A percentile compares a stretch with the other conserved stretches of the same genome.
These are phyloP conservation scores for Seiridium cupressi DNA, from an alignment of 2,329 filamentous ascomycete genomes.

Conservation along the genomic window DNA sequence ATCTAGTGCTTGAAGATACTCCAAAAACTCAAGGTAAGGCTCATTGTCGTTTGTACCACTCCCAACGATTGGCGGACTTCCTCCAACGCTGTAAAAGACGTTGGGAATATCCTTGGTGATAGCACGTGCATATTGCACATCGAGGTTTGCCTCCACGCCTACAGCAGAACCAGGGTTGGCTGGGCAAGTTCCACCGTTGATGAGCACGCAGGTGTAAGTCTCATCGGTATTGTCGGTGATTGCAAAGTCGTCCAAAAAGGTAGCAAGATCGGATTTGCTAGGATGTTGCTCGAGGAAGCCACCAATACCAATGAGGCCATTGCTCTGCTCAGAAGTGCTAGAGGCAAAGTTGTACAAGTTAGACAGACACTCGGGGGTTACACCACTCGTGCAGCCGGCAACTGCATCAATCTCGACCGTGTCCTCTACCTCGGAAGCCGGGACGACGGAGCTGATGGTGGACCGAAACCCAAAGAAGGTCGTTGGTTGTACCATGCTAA, in stretches of 20 bases:
- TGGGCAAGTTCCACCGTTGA: slow-evolving; percentile 8
- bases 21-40: slow-evolving; percentile 65
- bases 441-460: background rate
- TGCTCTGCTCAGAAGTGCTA: background rate
- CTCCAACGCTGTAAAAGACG: background rate
- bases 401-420: background rate
- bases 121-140: slow-evolving; percentile 8
- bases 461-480: slow-evolving; percentile 8
- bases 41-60: slow-evolving; percentile 46
- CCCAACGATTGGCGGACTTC: background rate
- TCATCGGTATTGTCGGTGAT: background rate
- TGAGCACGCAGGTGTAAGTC: background rate
- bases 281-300: slow-evolving; percentile 6
- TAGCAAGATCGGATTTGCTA: background rate
- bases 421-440: background rate
- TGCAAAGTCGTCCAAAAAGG: slow-evolving; percentile 1
- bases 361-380: background rate
- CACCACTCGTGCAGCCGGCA: background rate
- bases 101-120: slow-evolving; percentile 6
- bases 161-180: background rate
- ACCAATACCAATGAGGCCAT: slow-evolving; percentile 1
- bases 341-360: slow-evolving; percentile 4
- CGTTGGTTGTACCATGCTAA: slow-evolving; percentile 6
- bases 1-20: slow-evolving; percentile 52
- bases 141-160: slow-evolving; percentile 11